Conservation (phyloP, 2,329 filamentous ascomycete genomes). For the Ceratocystis alfenasii region DNA sequence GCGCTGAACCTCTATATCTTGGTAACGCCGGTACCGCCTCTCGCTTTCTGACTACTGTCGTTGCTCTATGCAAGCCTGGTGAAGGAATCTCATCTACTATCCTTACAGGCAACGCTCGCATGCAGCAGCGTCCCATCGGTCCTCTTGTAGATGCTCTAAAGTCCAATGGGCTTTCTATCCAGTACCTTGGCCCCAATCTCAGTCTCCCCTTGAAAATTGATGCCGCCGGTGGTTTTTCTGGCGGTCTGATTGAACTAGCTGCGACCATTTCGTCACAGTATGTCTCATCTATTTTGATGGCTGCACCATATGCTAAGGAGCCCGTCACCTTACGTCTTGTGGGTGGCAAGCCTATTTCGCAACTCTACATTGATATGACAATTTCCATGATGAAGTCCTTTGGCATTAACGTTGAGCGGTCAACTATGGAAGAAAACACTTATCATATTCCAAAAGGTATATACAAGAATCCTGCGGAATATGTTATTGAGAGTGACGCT, state of each 20-base stretch:
- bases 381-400: constrained; percentile 95
- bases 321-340: constrained; percentile 82
- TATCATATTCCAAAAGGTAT: constrained; percentile 81
- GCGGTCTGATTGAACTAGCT: constrained; percentile 79
- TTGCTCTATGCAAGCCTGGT: constrained; percentile 63
- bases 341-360: constrained; percentile 94
- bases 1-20: constrained; percentile 67
- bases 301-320: constrained; percentile 88
- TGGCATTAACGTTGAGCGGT: constrained; percentile 67
- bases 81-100: constrained; percentile 53
- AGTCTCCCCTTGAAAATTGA: constrained; percentile 75
- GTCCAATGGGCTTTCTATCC: constrained; percentile 73
- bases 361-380: constrained; percentile 97
- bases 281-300: constrained; percentile 93
- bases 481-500: constrained; percentile 90
- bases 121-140: constrained; percentile 92
- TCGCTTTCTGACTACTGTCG: constrained; percentile 84
- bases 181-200: constrained; percentile 71
- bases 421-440: constrained; percentile 68
- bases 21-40: constrained; percentile 96
- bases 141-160: constrained; percentile 82
- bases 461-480: constrained; percentile 75
- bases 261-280: constrained; percentile 98
- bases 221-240: constrained; percentile 70
- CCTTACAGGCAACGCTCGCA: constrained; percentile 84